A percentile compares a stretch with the other conserved stretches of the same genome.
These are phyloP conservation scores for Globisporangium solare DNA, from an alignment of 352 stramenopile species.

Conservation along the genomic window DNA sequence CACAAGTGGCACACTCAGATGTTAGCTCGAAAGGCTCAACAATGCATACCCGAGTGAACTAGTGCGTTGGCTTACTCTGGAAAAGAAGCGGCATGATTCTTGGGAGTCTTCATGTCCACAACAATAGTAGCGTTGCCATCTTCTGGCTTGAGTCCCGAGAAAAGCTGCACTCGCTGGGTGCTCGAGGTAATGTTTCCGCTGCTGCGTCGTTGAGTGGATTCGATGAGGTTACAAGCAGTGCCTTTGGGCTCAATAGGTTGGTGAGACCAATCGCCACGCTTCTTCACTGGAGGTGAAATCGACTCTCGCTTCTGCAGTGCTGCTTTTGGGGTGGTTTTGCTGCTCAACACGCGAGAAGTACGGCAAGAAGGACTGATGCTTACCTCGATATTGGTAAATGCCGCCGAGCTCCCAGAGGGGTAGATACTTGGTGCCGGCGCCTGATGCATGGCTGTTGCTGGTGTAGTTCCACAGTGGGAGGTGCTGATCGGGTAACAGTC, in stretches of 20 bases:
- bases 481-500: background rate
- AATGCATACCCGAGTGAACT: too few relatives aligned
- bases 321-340: conserved; percentile 4
- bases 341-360: conserved; percentile 13
- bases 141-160: background rate
- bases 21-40: too few relatives aligned
- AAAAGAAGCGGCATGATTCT: too few relatives aligned
- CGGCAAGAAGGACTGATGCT: conserved; percentile 6
- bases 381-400: conserved; percentile 2
- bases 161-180: conserved; percentile 5
- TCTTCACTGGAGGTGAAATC: too few relatives aligned
- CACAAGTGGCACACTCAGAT: too few relatives aligned
- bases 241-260: background rate
- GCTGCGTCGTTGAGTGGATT: conserved; percentile 1
- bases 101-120: background rate
- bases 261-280: background rate
- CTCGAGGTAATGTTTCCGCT: conserved; percentile 11
- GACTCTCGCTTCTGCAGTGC: background rate
- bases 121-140: too few relatives aligned
- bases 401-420: too few relatives aligned
- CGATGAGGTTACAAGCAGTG: background rate
- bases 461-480: background rate
- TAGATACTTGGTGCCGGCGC: conserved; percentile 2
- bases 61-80: too few relatives aligned
- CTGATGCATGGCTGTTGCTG: conserved; percentile 14